Evolutionary conservation across 225 moss, liverwort and hornwort genomes (phyloP).

Genomic region (Physcomitrium patens): DNA sequence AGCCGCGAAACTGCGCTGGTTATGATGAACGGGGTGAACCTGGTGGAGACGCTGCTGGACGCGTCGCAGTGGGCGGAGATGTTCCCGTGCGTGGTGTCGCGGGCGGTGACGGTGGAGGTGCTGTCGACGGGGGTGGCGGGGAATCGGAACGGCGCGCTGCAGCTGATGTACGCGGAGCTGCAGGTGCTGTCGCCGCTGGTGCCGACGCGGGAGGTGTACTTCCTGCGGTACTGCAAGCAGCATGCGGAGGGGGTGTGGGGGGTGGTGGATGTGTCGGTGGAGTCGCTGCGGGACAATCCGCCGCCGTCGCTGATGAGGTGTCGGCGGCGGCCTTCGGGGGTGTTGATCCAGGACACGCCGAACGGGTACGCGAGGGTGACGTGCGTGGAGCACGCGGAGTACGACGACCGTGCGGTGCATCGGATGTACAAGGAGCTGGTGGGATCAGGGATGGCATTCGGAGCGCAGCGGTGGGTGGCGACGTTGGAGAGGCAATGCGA

Average conservation of each 20-base stretch:
- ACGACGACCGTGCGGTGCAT: slow-evolving; percentile 80
- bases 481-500: slow-evolving; percentile 90
- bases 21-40: slow-evolving; percentile 79
- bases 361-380: slow-evolving; percentile 89
- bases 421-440: slow-evolving; percentile 82
- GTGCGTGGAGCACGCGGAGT: slow-evolving; percentile 86
- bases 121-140: slow-evolving; percentile 67
- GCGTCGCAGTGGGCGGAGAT: slow-evolving; percentile 86
- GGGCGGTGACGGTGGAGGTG: slow-evolving; percentile 86
- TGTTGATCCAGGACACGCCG: slow-evolving; percentile 84
- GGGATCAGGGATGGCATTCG: slow-evolving; percentile 83
- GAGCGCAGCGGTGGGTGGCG: slow-evolving; percentile 84
- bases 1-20: slow-evolving; percentile 79
- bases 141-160: slow-evolving; percentile 78
- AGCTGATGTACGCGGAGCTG: slow-evolving; percentile 94
- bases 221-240: slow-evolving; percentile 91
- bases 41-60: slow-evolving; percentile 87
- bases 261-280: slow-evolving; percentile 74
- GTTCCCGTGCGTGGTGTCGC: slow-evolving; percentile 91
- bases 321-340: slow-evolving; percentile 85
- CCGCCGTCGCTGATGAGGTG: slow-evolving; percentile 86
- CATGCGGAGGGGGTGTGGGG: slow-evolving; percentile 71
- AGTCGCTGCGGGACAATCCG: slow-evolving; percentile 68
- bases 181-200: slow-evolving; percentile 85
- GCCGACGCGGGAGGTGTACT: slow-evolving; percentile 84